Conservation (phyloP, 441 rosid genomes). For the Hura crepitans region DNA sequence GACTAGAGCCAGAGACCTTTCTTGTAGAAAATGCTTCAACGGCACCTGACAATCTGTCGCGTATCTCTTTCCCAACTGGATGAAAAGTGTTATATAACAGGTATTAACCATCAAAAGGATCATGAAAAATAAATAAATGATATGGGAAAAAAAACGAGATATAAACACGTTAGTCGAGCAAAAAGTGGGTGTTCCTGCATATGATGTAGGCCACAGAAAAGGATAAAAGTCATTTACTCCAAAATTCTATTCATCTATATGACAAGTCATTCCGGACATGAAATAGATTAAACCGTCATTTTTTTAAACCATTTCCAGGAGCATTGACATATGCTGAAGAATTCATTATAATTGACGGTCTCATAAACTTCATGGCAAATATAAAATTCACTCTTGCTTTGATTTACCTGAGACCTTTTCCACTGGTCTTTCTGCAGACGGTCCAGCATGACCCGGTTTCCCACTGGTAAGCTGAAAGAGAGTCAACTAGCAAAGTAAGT, state of each 20-base stretch:
- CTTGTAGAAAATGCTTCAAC: constrained; percentile 82
- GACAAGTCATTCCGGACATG: background rate
- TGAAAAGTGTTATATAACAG: constrained; percentile 3
- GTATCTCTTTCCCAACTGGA: constrained; percentile 72
- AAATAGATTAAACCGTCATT: background rate
- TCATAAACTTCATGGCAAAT: constrained; percentile 7
- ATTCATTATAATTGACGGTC: background rate
- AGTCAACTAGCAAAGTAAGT: constrained; percentile 12
- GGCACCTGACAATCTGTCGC: constrained; percentile 84
- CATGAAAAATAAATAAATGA: background rate
- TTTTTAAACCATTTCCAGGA: background rate
- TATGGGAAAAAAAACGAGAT: too few relatives aligned
- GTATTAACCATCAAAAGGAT: background rate
- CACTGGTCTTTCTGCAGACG: constrained; percentile 52
- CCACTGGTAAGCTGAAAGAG: constrained; percentile 45
- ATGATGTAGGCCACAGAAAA: background rate
- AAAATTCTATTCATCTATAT: background rate
- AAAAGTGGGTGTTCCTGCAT: background rate
- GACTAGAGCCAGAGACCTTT: constrained; percentile 49
- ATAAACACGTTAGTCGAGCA: background rate
- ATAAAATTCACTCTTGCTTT: constrained; percentile 5
- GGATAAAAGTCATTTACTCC: background rate
- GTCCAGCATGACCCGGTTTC: constrained; percentile 59
- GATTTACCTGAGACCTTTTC: constrained; percentile 61
- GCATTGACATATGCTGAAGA: constrained; percentile 2